Evolutionary conservation across 2,329 filamentous ascomycete genomes (phyloP).

Genomic region (Parastagonospora nodorum): DNA sequence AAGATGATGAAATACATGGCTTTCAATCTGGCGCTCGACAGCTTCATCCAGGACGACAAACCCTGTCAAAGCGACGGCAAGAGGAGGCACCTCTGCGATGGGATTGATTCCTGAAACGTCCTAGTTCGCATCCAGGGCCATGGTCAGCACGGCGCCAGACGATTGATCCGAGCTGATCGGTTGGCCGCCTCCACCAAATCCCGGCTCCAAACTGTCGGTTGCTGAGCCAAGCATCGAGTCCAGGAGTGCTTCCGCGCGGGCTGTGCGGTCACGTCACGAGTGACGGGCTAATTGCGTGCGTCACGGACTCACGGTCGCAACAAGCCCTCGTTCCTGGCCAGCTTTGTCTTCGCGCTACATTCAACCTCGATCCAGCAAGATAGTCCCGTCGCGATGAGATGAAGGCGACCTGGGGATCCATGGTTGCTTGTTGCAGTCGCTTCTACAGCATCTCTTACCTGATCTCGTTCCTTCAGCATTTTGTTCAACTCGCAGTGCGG

Average conservation of each 20-base stretch:
- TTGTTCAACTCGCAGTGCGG: no score
- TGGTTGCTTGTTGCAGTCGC: no score
- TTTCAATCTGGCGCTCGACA: neutral
- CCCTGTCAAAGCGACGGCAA: neutral
- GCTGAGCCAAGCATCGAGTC: slow-evolving; percentile 14
- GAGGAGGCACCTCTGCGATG: slow-evolving; percentile 8
- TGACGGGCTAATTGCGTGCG: slow-evolving; percentile 17
- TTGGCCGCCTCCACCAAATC: slow-evolving; percentile 31
- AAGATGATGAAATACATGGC: no score
- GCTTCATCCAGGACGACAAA: neutral
- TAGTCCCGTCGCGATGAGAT: slow-evolving; percentile 11
- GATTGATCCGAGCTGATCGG: slow-evolving; percentile 34
- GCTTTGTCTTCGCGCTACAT: slow-evolving; percentile 14
- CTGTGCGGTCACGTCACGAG: slow-evolving; percentile 23
- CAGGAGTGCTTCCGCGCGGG: slow-evolving; percentile 8
- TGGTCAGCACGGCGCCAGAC: slow-evolving; percentile 31
- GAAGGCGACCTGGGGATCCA: slow-evolving; percentile 4
- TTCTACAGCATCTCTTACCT: no score
- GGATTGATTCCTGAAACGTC: slow-evolving; percentile 16
- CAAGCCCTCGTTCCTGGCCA: slow-evolving; percentile 21
- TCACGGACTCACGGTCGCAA: slow-evolving; percentile 17
- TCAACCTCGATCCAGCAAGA: slow-evolving; percentile 15
- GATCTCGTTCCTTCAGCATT: no score
- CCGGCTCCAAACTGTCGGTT: slow-evolving; percentile 40
- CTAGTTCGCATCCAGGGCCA: slow-evolving; percentile 35